These are phyloP conservation scores for Yarrowia keelungensis DNA, from an alignment of 805 yeast species.

Conservation along the genomic window DNA sequence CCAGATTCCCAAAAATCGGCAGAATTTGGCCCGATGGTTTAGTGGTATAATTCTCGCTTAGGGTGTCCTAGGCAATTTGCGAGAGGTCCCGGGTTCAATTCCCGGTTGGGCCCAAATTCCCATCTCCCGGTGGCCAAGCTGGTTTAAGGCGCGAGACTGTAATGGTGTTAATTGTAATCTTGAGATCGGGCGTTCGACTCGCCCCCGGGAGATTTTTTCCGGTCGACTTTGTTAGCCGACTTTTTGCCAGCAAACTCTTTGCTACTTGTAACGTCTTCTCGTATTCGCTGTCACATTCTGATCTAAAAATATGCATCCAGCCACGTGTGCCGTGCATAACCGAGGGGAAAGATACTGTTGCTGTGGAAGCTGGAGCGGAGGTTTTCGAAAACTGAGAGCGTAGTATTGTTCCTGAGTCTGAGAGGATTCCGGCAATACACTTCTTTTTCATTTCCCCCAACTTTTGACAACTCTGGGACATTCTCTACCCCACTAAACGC, in stretches of 20 bases:
- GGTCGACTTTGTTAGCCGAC: no score
- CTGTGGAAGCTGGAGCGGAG: no score
- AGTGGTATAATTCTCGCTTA: slow-evolving; percentile 39
- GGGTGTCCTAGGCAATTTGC: slow-evolving; percentile 38
- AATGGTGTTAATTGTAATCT: slow-evolving; percentile 48
- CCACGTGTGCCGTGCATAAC: slow-evolving; percentile 24
- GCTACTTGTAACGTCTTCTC: background rate
- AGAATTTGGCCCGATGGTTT: slow-evolving; percentile 36
- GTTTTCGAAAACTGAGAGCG: background rate
- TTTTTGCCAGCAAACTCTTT: background rate
- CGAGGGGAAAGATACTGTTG: no score
- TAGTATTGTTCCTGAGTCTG: background rate
- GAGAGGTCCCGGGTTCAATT: slow-evolving; percentile 39
- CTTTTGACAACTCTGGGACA: no score
- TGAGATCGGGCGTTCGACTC: slow-evolving; percentile 51
- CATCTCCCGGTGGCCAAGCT: slow-evolving; percentile 51
- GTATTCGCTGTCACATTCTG: background rate
- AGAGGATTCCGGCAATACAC: background rate
- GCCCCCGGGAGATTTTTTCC: slow-evolving; percentile 48
- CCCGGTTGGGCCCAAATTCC: slow-evolving; percentile 37
- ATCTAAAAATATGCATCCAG: slow-evolving; percentile 18
- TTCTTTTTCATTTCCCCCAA: background rate
- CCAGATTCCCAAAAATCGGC: background rate
- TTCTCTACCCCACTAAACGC: background rate
- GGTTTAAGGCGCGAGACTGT: slow-evolving; percentile 53